Evolutionary conservation across 306 rosid genomes (phyloP), one percentile per base, ranked within the genome.

Genomic region (Coriaria nepalensis): DNA sequence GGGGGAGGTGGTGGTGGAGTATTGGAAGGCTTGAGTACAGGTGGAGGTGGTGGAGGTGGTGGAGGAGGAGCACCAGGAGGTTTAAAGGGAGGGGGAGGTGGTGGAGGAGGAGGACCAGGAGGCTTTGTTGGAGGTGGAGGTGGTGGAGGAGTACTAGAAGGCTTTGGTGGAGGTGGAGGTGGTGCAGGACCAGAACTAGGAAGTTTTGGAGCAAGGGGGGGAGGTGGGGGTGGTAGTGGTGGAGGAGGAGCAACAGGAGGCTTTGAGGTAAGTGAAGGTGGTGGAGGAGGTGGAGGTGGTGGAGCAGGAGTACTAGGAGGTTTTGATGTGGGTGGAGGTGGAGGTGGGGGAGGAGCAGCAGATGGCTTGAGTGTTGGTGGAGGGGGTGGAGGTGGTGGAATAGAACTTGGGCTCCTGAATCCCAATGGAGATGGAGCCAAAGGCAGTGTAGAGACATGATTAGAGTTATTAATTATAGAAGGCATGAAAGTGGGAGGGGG

Each of bases 1-100:
- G 75, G 66, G 4, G 64, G 64, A 37, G 67, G 74, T 10, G 73
- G 67, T 20, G 82, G 85, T 9, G 45, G 43, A 46, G 50, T 54
- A 34, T 62, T 35, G 5, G 62, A 43, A 13, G 69, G 59, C 13
- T 61, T 69, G 5, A 62, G 53, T 47, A 70, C 59, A 3, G 66
- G 70, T 38, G 78, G 79, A 4, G 83, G 73, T 6, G 73, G 78
- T 6, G 55, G 63, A 0, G 46, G 47, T 5, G 60, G 46, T 6
- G 50, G 55, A 12, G 73, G 50, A 4, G 55, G 14, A 13, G 53
- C 34, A 50, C 7, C 5, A 39, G 40, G 35, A n/a, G 11, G 29
- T 10, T 35, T 55, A 6, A 44, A 49, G 20, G 63, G 48, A 5
- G 78, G 57, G 34, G 42, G 50, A 6, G 60, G 57, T 15, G 65